A percentile compares a stretch with the other conserved stretches of the same genome.
Conservation (phyloP, 1,284 basidiomycete genomes). For the Porodaedalea pini region DNA sequence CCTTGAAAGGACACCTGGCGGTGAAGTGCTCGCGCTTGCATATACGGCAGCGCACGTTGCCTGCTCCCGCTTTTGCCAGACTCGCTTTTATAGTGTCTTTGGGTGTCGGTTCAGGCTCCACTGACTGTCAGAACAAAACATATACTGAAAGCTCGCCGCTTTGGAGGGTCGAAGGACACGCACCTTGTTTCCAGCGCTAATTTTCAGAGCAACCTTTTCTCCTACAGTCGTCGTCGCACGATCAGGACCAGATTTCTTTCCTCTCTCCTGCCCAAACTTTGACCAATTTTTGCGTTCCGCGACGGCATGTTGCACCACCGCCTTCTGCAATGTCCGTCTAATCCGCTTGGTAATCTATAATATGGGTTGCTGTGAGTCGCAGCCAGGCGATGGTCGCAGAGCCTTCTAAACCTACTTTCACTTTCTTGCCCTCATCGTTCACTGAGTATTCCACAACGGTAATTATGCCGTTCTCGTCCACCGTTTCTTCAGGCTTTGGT, state of each 20-base stretch:
- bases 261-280: constrained; percentile 94
- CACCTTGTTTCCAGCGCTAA: constrained; percentile 84
- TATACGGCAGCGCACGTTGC: constrained; percentile 89
- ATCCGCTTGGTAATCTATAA: constrained; percentile 80
- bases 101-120: constrained; percentile 66
- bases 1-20: constrained; percentile 97
- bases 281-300: constrained; percentile 92
- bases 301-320: constrained; percentile 90
- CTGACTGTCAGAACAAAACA: constrained; percentile 32
- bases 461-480: constrained; percentile 88
- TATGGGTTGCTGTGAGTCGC: neutral
- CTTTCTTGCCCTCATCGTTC: constrained; percentile 92
- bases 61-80: constrained; percentile 69
- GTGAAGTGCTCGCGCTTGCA: constrained; percentile 99
- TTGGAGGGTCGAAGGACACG: constrained; percentile 18
- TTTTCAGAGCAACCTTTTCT: constrained; percentile 84
- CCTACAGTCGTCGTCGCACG: constrained; percentile 94
- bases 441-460: constrained; percentile 81
- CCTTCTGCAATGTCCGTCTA: constrained; percentile 85
- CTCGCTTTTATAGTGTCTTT: constrained; percentile 71
- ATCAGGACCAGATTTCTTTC: constrained; percentile 87
- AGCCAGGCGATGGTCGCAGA: neutral
- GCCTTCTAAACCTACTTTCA: constrained; percentile 64
- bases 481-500: constrained; percentile 54
- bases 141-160: neutral